These are phyloP conservation scores for Leishmania amazonensis DNA, from an alignment of 208 protist genomes.

Conservation along the genomic window DNA sequence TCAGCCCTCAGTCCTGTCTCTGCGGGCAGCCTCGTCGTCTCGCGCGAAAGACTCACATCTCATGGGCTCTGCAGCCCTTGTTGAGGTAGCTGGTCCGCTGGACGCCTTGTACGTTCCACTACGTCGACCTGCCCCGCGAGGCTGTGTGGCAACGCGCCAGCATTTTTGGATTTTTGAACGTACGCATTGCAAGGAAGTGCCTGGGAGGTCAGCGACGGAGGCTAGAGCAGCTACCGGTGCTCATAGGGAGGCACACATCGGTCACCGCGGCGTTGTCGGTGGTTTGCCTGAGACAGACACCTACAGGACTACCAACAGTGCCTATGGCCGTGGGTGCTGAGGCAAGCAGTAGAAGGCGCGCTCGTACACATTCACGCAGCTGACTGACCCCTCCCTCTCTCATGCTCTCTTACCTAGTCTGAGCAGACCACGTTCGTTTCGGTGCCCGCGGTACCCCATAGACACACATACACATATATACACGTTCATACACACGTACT, in stretches of 20 bases:
- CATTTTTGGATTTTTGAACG: conserved; percentile 33
- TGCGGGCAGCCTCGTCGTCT: background rate
- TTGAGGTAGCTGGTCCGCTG: conserved; percentile 13
- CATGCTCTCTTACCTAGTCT: background rate
- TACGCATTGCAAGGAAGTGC: background rate
- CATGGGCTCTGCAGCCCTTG: conserved; percentile 28
- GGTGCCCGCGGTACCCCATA: background rate
- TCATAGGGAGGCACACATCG: background rate
- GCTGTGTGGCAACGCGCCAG: conserved; percentile 28
- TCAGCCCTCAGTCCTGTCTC: background rate
- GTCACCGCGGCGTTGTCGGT: background rate
- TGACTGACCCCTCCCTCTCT: background rate
- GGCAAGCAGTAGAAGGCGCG: background rate
- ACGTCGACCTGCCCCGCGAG: conserved; percentile 15
- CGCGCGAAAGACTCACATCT: conserved; percentile 31
- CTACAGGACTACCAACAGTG: conserved; percentile 9
- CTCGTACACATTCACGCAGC: background rate
- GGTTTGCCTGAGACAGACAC: background rate
- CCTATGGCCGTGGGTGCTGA: conserved; percentile 9
- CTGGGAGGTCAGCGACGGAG: background rate
- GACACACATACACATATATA: background rate
- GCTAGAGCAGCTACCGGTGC: background rate
- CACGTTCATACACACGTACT: background rate
- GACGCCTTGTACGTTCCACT: conserved; percentile 27
- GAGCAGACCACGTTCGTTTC: background rate